phyloP scores from a whole-genome alignment of 129 eudicot species.

The Lactuca sativa region DNA sequence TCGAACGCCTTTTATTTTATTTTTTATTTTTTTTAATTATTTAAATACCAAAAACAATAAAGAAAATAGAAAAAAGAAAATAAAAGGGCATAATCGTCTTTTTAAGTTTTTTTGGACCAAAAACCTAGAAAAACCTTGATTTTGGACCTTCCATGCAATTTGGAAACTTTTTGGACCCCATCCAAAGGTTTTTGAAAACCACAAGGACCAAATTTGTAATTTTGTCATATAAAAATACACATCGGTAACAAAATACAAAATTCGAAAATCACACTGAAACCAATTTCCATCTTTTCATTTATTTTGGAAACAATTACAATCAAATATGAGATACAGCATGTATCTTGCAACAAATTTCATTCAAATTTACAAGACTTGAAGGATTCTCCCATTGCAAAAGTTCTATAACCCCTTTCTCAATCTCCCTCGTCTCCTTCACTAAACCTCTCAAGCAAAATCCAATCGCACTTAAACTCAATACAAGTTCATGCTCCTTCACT shows the following conservation, averaged over 20 bases:
- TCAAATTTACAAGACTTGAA: slow-evolving; percentile 54
- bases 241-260: too few species aligned
- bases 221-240: neutral
- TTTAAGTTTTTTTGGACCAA: too few species aligned
- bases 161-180: too few species aligned
- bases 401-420: slow-evolving; percentile 67
- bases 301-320: slow-evolving; percentile 27
- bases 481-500: slow-evolving; percentile 39
- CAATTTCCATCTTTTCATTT: neutral
- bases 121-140: too few species aligned
- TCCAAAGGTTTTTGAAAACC: too few species aligned
- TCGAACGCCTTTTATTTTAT: too few species aligned
- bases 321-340: slow-evolving; percentile 33
- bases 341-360: slow-evolving; percentile 56
- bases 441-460: slow-evolving; percentile 55
- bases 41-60: too few species aligned
- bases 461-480: slow-evolving; percentile 51
- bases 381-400: slow-evolving; percentile 83
- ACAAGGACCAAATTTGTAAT: too few species aligned
- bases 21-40: too few species aligned
- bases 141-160: too few species aligned
- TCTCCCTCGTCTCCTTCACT: slow-evolving; percentile 53
- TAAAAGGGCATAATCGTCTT: too few species aligned
- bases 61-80: too few species aligned
- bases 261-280: neutral